phyloP scores from a whole-genome alignment of 1,284 basidiomycete genomes.

The Tilletia indica region DNA sequence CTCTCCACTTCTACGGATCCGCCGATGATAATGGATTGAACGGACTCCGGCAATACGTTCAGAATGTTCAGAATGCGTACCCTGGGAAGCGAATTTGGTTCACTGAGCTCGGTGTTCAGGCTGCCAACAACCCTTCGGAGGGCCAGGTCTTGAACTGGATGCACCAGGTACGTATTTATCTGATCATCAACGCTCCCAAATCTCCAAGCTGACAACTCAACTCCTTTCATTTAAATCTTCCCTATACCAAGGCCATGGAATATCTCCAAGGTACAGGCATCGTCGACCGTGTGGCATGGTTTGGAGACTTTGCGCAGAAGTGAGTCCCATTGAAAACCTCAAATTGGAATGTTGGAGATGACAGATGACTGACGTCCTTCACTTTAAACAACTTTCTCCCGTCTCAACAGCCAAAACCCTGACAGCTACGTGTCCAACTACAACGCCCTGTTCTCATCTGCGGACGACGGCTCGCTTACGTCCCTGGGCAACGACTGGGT shows the following conservation, averaged over 20 bases:
- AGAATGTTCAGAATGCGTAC: not conserved
- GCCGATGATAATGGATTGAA: constrained; percentile 8
- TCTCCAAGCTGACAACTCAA: not conserved
- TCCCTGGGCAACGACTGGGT: constrained; percentile 14
- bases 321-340: too few relatives aligned
- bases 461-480: constrained; percentile 12
- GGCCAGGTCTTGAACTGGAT: not conserved
- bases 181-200: not conserved
- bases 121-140: constrained; percentile 9
- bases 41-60: not conserved
- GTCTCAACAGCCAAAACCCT: not conserved
- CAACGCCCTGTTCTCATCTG: constrained; percentile 16
- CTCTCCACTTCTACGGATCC: constrained; percentile 12
- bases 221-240: not conserved
- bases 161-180: constrained; percentile 10
- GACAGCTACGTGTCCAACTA: constrained; percentile 16
- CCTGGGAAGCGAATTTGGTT: not conserved
- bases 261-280: not conserved
- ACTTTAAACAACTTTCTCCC: not conserved
- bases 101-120: constrained; percentile 3
- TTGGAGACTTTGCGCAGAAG: constrained; percentile 16
- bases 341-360: too few relatives aligned
- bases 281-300: constrained; percentile 16
- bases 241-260: not conserved
- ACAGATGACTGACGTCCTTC: not conserved